Conservation (phyloP, 176 grass and related monocot species). For the Tillandsia fasciculata region DNA sequence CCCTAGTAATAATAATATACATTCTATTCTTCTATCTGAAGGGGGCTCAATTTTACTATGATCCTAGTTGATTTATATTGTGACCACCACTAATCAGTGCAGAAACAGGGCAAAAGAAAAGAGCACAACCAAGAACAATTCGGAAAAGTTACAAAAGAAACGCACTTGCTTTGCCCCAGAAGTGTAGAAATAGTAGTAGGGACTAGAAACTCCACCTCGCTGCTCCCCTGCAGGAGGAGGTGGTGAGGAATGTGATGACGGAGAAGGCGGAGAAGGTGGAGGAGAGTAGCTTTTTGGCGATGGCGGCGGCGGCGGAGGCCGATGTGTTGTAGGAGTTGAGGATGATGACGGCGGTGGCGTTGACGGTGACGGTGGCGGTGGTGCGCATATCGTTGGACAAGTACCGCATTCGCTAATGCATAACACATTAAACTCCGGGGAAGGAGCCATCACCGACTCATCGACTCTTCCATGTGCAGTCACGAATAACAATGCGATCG, state of each 20-base stretch:
- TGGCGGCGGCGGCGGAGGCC: neutral
- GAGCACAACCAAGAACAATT: conserved; percentile 12
- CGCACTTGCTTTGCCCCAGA: conserved; percentile 22
- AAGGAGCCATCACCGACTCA: neutral
- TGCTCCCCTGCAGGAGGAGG: conserved; percentile 6
- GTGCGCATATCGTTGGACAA: conserved; percentile 44
- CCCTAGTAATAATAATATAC: no score
- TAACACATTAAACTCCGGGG: neutral
- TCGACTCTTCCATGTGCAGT: neutral
- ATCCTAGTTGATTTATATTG: neutral
- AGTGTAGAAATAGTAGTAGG: conserved; percentile 76
- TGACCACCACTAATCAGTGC: neutral
- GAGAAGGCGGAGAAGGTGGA: conserved; percentile 34
- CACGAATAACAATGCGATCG: neutral
- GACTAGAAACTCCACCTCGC: conserved; percentile 5
- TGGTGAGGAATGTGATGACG: conserved; percentile 25
- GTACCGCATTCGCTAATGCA: conserved; percentile 60
- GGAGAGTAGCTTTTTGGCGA: conserved; percentile 31
- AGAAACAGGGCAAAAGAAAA: conserved; percentile 7
- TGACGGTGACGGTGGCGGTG: conserved; percentile 24
- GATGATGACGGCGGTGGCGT: conserved; percentile 25
- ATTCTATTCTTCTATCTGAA: no score
- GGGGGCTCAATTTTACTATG: neutral
- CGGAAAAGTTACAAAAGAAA: conserved; percentile 15
- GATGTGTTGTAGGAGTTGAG: conserved; percentile 14